Conservation (phyloP, 2,329 filamentous ascomycete genomes). For the Elsinoe fawcettii region DNA sequence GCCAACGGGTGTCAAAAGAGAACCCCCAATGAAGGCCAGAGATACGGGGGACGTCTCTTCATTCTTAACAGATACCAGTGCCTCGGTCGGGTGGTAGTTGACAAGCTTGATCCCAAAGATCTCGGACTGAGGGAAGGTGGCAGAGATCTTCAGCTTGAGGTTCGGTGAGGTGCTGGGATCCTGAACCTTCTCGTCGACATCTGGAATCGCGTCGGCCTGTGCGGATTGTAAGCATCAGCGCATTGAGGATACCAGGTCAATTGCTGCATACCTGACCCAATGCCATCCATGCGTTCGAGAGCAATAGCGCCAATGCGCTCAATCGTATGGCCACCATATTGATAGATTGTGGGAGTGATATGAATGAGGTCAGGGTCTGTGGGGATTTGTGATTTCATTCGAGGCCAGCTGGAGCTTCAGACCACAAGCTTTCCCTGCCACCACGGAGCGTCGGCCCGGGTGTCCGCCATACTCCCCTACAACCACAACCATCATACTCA, state of each 20-base stretch:
- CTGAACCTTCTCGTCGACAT: conserved; percentile 53
- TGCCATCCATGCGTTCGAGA: conserved; percentile 13
- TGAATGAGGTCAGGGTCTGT: conserved; percentile 1
- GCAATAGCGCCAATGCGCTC: conserved; percentile 14
- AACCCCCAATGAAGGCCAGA: conserved; percentile 69
- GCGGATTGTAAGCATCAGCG: not conserved
- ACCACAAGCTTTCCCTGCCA: not conserved
- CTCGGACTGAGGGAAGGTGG: conserved; percentile 59
- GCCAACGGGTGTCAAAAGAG: conserved; percentile 53
- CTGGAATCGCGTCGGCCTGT: conserved; percentile 18
- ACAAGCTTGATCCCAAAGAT: conserved; percentile 93
- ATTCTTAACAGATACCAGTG: conserved; percentile 76
- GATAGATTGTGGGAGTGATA: not conserved
- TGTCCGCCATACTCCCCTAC: no score
- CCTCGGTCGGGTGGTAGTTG: conserved; percentile 80
- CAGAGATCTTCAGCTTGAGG: conserved; percentile 48
- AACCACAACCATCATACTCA: no score
- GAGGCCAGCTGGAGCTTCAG: conserved; percentile 11
- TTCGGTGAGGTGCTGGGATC: conserved; percentile 41
- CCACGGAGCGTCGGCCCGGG: not conserved
- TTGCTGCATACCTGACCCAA: conserved; percentile 12
- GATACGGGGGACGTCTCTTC: conserved; percentile 68
- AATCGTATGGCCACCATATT: conserved; percentile 11
- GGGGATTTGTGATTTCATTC: conserved; percentile 2
- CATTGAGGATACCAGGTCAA: not conserved